phyloP scores from a whole-genome alignment of 768 basidiomycete genomes.

The Pisolithus marmoratus region DNA sequence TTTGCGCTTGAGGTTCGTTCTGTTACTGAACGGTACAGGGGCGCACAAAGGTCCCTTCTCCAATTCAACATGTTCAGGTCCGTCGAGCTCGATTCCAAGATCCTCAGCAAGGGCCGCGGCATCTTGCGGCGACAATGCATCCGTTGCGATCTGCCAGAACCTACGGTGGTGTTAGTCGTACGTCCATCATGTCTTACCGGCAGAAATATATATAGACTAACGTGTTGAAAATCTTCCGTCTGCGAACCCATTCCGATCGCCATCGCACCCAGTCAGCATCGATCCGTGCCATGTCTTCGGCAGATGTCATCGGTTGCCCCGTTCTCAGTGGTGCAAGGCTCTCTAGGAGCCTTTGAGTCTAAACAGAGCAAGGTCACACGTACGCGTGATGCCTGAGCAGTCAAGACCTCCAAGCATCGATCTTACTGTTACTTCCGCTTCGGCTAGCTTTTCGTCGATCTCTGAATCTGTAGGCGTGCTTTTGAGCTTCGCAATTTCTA shows the following conservation, averaged over 20 bases:
- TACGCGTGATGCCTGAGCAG: constrained; percentile 1
- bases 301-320: constrained; percentile 58
- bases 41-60: constrained; percentile 60
- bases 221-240: constrained; percentile 62
- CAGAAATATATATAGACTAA: constrained; percentile 11
- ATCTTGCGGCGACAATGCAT: constrained; percentile 62
- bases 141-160: constrained; percentile 69
- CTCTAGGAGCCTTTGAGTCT: constrained; percentile 46
- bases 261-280: constrained; percentile 75
- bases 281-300: constrained; percentile 62
- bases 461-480: constrained; percentile 65
- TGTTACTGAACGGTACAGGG: constrained; percentile 19
- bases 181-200: constrained; percentile 1
- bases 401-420: constrained; percentile 6
- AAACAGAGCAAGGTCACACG: not conserved
- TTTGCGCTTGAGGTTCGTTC: constrained; percentile 47
- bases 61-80: constrained; percentile 59
- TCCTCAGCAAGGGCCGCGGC: constrained; percentile 63
- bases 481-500: constrained; percentile 64
- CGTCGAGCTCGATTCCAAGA: constrained; percentile 77
- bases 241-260: constrained; percentile 73
- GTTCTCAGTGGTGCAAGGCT: constrained; percentile 62
- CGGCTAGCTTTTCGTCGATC: constrained; percentile 49
- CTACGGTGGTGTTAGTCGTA: constrained; percentile 32
- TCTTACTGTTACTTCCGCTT: constrained; percentile 48